Evolutionary conservation across 768 basidiomycete species (phyloP).

Genomic region (Hemileccinum rubropunctum): DNA sequence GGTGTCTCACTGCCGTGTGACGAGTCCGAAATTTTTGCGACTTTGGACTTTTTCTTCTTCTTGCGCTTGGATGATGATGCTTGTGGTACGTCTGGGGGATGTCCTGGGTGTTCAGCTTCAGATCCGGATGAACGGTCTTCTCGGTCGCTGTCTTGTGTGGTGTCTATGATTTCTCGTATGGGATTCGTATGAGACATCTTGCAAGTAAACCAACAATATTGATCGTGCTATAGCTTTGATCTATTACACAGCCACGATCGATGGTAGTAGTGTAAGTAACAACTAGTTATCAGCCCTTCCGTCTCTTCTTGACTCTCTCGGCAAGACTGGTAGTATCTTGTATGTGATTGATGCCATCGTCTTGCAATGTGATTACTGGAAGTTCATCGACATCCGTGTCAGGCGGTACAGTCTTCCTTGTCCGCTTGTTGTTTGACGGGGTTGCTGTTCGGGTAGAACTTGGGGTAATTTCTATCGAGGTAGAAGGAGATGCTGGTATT

Average conservation of each 20-base stretch:
- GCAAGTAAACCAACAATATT: background rate
- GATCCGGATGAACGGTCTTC: slow-evolving; percentile 32
- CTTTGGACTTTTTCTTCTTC: slow-evolving; percentile 89
- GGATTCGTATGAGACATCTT: slow-evolving; percentile 39
- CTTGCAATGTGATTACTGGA: slow-evolving; percentile 1
- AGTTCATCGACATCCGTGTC: slow-evolving; percentile 10
- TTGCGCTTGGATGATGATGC: slow-evolving; percentile 56
- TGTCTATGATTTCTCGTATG: slow-evolving; percentile 41
- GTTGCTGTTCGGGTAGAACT: slow-evolving; percentile 28
- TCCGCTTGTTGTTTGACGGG: slow-evolving; percentile 36
- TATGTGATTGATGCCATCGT: background rate
- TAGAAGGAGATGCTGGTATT: slow-evolving; percentile 27
- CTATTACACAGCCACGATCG: slow-evolving; percentile 18
- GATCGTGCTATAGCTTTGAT: background rate
- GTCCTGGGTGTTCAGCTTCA: slow-evolving; percentile 27
- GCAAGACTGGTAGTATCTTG: slow-evolving; percentile 29
- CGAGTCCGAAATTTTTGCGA: slow-evolving; percentile 47
- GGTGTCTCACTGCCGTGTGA: slow-evolving; percentile 53
- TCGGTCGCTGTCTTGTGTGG: slow-evolving; percentile 34
- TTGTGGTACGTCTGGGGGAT: slow-evolving; percentile 17
- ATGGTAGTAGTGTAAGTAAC: too few relatives aligned
- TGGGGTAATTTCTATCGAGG: slow-evolving; percentile 8
- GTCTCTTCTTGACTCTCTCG: slow-evolving; percentile 44
- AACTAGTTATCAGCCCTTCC: slow-evolving; percentile 12
- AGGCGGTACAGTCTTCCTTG: slow-evolving; percentile 8